Base-by-base conservation (phyloP, 352 stramenopile species). In the Blastocystis sp. region DNA sequence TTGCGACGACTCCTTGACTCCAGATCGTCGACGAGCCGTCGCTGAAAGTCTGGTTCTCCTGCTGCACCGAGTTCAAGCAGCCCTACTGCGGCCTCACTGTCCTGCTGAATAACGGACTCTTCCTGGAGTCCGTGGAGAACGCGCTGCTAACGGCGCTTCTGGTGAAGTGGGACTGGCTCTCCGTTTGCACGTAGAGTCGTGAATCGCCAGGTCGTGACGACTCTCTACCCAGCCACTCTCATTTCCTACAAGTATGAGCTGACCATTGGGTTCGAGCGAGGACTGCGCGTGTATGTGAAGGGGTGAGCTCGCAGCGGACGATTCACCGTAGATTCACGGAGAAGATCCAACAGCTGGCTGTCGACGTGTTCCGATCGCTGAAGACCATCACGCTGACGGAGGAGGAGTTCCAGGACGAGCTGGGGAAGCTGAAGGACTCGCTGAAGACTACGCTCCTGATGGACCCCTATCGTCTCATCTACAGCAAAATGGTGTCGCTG, bases 391-490 rank as follows among this genome's bases (percentile, higher is more conserved):
- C 29, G 2, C 11, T 81, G 14, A 63, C 46, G 29, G 69, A 81
- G 29, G 42, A 63, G 34, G 69, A 64, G 69, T 81, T 49, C 48
- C 1, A 48, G 0, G 69, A 81, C 40, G 69, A 65, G 27, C 29
- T 49, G 8, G 42, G 18, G 32, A 38, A 49, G 9, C 63, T 63
- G 24, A 4, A 21, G 69, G 51, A 27, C 7, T 42, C 48, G 24
- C 14, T 46, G 1, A 49, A 81, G 21, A 64, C 69, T 4, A 21
- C 6, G 0, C 3, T 48, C 2, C 7, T 81, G 48, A 81, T 63
- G 48, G 69, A 81, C 21, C 69, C 69, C 48, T 81, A 81, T 61
- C 32, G 46, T 18, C 46, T 81, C 29, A 65, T 81, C 4, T 64
- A 46, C 53, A 16, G 40, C 11, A 42, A 40, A 16, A 48, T 32